Evolutionary conservation across 495 filamentous ascomycete species (phyloP), one percentile per base, ranked within the genome.

Genomic region (Hypoxylon crocopeplum): DNA sequence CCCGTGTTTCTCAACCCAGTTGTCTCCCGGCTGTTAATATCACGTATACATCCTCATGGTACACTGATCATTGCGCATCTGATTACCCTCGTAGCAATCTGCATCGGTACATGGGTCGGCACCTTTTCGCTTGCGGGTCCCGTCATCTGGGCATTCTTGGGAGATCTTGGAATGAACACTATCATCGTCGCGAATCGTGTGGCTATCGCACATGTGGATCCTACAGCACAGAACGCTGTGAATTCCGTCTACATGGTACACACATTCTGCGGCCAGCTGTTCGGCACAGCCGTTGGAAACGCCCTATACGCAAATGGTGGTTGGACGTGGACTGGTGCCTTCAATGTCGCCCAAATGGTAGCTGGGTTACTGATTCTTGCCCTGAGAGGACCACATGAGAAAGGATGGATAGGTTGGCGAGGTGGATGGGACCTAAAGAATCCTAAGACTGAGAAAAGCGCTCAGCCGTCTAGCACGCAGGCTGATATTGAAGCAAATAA

Each of bases 231-330:
- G 12, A 91, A 89, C 64, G 68, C 88, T 2, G 79, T 90, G 12
- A 92, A 92, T 62, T 89, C 88, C 0, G 84, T 83, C 6, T 92
- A 86, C 59, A 90, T 91, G 89, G 77, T 92, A 1, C 71, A 76
- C 15, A 83, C 80, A 0, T 92, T 92, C 64, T 83, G 78, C 57
- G 89, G 89, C 0, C 88, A 91, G 74, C 67, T 92, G 3, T 81
- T 84, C 56, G 89, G 89, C 0, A 92, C 89, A 0, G 77, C 84
- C 0, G 86, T 83, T 1, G 89, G 88, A 2, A 89, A 87, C 62
- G 74, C 77, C 30, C 60, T 91, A 1, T 91, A 88, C 68, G 84
- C 86, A n/a, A 48, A 69, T 3, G 77, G 76, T 0, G 88, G 88
- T 0, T 91, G 88, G 88, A 77, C 81, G 11, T 71, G 75, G 13